Conservation (phyloP, 1,284 basidiomycete genomes). For the Lentinula novae-zelandiae region DNA sequence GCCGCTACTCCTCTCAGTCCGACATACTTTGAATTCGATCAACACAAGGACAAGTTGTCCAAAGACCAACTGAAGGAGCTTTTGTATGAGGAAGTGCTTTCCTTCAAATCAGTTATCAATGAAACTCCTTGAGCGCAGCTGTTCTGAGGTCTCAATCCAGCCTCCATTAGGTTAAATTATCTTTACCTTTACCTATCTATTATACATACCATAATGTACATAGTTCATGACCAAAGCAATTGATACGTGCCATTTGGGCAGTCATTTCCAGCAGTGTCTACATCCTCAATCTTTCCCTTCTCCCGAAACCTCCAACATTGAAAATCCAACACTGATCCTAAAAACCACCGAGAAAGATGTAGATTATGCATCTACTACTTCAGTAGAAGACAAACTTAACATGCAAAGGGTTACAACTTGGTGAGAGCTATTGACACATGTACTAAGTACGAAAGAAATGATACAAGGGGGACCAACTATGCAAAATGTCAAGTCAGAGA, state of each 20-base stretch:
- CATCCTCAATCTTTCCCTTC: no score
- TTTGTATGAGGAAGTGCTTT: conserved; percentile 55
- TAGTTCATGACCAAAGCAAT: not conserved
- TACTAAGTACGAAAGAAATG: not conserved
- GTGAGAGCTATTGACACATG: not conserved
- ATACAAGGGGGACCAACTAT: not conserved
- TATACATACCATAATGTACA: not conserved
- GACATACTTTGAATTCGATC: conserved; percentile 92
- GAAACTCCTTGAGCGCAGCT: not conserved
- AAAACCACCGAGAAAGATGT: no score
- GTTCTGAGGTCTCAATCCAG: not conserved
- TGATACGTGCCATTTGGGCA: not conserved
- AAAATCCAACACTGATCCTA: no score
- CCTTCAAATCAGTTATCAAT: conserved; percentile 6
- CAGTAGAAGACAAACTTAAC: not conserved
- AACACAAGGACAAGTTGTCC: conserved; percentile 86
- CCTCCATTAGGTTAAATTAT: not conserved
- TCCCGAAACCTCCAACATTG: no score
- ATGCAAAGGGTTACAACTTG: not conserved
- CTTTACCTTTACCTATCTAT: not conserved
- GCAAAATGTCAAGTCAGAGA: not conserved
- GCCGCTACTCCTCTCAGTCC: conserved; percentile 85
- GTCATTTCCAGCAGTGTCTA: not conserved
- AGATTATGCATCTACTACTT: no score
- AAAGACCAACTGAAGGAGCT: conserved; percentile 69